Percentiles rank a stretch among this genome's conserved stretches.
Conservation (phyloP, 495 filamentous ascomycete genomes). For the Penicillium bovifimosum region DNA sequence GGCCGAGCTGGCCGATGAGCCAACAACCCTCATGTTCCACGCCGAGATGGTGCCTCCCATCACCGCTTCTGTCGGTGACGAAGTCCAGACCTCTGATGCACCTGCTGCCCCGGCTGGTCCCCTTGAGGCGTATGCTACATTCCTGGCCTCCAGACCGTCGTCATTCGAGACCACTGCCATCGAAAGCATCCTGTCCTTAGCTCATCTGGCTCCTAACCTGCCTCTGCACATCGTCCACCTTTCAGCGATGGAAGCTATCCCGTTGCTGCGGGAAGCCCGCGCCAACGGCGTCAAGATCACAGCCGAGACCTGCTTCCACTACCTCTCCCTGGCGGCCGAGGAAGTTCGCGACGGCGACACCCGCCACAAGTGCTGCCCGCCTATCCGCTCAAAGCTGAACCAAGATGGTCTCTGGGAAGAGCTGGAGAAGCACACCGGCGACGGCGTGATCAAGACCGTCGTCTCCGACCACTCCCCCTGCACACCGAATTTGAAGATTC, state of each 20-base stretch:
- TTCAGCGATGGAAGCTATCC: conserved; percentile 87
- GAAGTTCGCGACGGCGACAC: conserved; percentile 85
- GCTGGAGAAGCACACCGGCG: conserved; percentile 52
- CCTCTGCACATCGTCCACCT: conserved; percentile 93
- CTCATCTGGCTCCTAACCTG: conserved; percentile 74
- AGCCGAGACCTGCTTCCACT: conserved; percentile 98
- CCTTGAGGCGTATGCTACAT: conserved; percentile 79
- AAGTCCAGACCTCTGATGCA: conserved; percentile 64
- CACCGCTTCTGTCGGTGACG: conserved; percentile 72
- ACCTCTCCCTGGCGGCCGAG: conserved; percentile 86
- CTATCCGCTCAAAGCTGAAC: conserved; percentile 79
- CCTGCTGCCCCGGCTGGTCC: conserved; percentile 70
- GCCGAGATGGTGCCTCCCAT: conserved; percentile 96
- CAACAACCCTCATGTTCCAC: conserved; percentile 96
- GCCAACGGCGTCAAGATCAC: conserved; percentile 81
- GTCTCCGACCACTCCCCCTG: conserved; percentile 98
- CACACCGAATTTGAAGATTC: conserved; percentile 87
- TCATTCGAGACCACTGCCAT: conserved; percentile 91
- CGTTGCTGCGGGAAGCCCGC: conserved; percentile 74
- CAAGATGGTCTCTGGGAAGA: conserved; percentile 88
- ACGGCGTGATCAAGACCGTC: conserved; percentile 84
- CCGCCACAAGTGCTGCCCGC: conserved; percentile 95
- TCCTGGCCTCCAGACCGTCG: conserved; percentile 84
- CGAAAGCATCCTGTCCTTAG: conserved; percentile 74
- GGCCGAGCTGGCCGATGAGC: conserved; percentile 64